Evolutionary conservation across 345 rosid species (phyloP).

Genomic region (Trapa incisa): DNA sequence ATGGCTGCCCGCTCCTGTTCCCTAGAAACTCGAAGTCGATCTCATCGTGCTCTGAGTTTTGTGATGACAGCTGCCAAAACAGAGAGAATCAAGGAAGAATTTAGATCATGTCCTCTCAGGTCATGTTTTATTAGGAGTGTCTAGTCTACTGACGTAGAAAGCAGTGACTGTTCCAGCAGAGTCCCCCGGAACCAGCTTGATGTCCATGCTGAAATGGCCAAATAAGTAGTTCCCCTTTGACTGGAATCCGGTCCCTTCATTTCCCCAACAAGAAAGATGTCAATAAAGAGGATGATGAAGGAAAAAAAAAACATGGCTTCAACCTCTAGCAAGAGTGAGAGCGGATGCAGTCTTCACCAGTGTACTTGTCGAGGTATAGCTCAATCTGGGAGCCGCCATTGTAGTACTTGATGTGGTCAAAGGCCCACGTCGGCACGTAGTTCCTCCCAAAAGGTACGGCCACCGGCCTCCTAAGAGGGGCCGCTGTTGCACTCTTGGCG

Average conservation of each 20-base stretch:
- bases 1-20: slow-evolving; percentile 71
- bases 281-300: too few species aligned
- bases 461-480: slow-evolving; percentile 43
- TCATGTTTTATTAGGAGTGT: too few species aligned
- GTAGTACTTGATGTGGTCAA: slow-evolving; percentile 78
- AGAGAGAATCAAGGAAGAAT: neutral
- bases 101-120: too few species aligned
- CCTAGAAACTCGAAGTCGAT: slow-evolving; percentile 91
- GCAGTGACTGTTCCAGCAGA: slow-evolving; percentile 88
- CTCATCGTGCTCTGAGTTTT: slow-evolving; percentile 75
- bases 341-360: slow-evolving; percentile 13
- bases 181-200: slow-evolving; percentile 67
- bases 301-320: too few species aligned
- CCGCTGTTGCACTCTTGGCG: slow-evolving; percentile 26
- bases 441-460: slow-evolving; percentile 63
- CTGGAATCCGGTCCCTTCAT: slow-evolving; percentile 56
- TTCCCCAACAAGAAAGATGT: too few species aligned
- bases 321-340: too few species aligned
- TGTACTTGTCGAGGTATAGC: slow-evolving; percentile 64
- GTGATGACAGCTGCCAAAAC: slow-evolving; percentile 59
- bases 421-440: slow-evolving; percentile 81
- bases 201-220: slow-evolving; percentile 79
- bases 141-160: slow-evolving; percentile 41
- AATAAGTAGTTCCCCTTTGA: slow-evolving; percentile 72
- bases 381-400: slow-evolving; percentile 62